Conservation (phyloP, 2,329 filamentous ascomycete species). For the Endoconidiophora polonica region DNA sequence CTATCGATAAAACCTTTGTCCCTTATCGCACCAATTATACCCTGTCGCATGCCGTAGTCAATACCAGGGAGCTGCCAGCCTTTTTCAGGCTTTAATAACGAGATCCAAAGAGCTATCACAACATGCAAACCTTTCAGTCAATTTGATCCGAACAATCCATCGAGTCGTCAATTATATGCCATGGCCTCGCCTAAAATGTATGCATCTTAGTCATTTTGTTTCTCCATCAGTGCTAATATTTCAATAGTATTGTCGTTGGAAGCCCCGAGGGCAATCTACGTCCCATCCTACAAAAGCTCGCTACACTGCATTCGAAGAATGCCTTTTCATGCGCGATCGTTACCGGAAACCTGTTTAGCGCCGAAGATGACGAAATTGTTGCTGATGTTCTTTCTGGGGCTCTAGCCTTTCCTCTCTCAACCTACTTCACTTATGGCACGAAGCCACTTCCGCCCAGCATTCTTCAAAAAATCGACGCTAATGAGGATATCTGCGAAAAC, state of each 20-base stretch:
- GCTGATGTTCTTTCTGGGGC: conserved; percentile 53
- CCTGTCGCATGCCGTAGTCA: conserved; percentile 7
- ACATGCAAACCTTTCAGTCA: too few relatives aligned
- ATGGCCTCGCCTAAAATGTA: conserved; percentile 10
- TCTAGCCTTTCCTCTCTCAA: conserved; percentile 60
- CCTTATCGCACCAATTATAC: conserved; percentile 13
- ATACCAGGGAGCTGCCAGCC: conserved; percentile 1
- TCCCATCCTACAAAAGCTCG: conserved; percentile 62
- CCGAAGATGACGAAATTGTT: conserved; percentile 42
- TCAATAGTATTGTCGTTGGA: conserved; percentile 58
- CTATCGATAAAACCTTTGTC: conserved; percentile 5
- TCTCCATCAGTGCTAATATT: conserved; percentile 11
- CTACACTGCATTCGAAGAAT: conserved; percentile 70
- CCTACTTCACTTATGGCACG: conserved; percentile 76
- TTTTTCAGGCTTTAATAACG: neutral
- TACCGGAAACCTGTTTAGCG: conserved; percentile 64
- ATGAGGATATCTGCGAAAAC: conserved; percentile 71
- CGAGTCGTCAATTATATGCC: neutral
- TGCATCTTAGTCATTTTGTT: neutral
- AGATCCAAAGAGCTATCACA: too few relatives aligned
- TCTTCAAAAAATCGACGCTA: conserved; percentile 54
- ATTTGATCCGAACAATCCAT: too few relatives aligned
- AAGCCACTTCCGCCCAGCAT: conserved; percentile 54
- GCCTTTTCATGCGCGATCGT: conserved; percentile 73
- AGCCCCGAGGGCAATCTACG: conserved; percentile 65